Conservation (phyloP, 2,329 filamentous ascomycete species). For the Colletotrichum orbiculare region DNA sequence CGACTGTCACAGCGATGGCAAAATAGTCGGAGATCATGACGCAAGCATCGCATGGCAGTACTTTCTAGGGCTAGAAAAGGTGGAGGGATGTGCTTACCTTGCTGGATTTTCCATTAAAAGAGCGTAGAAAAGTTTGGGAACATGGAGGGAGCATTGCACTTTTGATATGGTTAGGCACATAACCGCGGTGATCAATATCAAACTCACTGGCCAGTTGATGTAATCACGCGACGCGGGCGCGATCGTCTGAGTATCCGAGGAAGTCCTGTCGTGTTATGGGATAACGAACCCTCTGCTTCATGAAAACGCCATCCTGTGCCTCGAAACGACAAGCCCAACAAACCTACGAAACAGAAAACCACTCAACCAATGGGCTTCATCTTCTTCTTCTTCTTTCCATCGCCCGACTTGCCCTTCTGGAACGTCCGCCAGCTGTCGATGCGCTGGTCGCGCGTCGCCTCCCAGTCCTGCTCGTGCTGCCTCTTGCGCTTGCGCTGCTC, state of each 20-base stretch:
- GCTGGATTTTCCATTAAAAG: constrained; percentile 1
- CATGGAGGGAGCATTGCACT: constrained; percentile 25
- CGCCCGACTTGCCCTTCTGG: constrained; percentile 75
- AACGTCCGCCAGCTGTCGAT: constrained; percentile 96
- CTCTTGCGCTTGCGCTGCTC: constrained; percentile 86
- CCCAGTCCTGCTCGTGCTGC: constrained; percentile 95
- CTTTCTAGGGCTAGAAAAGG: neutral
- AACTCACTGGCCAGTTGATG: constrained; percentile 34
- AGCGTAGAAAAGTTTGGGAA: constrained; percentile 6
- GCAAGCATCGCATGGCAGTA: no score
- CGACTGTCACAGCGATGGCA: neutral
- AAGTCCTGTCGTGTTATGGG: no score
- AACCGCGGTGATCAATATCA: constrained; percentile 28
- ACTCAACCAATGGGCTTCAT: constrained; percentile 69
- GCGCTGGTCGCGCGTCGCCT: constrained; percentile 87
- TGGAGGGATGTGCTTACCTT: constrained; percentile 32
- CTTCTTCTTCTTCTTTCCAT: constrained; percentile 68
- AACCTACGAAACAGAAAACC: neutral
- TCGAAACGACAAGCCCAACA: no score
- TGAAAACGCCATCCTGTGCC: no score
- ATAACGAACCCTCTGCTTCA: no score
- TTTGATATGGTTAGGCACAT: constrained; percentile 37
- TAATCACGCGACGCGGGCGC: constrained; percentile 19
- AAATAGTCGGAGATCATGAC: no score
- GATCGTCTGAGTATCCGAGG: constrained; percentile 17